Base-by-base conservation (phyloP, 768 basidiomycete species). In the Tremella yokohamensis region DNA sequence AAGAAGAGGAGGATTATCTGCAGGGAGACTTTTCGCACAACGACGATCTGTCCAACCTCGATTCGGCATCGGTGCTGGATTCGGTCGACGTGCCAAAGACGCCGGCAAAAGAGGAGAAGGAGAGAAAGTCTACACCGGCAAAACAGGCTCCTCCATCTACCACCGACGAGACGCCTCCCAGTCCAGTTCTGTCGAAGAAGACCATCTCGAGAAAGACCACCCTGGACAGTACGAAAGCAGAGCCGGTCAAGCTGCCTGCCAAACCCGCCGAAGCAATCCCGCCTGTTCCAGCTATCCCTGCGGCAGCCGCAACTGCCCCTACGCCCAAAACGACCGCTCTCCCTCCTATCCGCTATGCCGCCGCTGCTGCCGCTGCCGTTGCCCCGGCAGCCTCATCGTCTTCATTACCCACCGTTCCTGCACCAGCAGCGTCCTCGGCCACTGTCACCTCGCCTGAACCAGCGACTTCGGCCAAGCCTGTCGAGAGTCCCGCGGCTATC, bases 1-100 rank as follows among this genome's bases (percentile, higher is more conserved):
- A 96, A 66, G 94, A 96, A 72, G 91, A 96, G 76, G 94, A 98
- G 72, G 87, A 89, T 20, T 93, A 92, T 70, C 70, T 89, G 7
- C 54, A 79, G 19, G 29, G 29, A 4, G 81, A 78, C 18, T 91
- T 92, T 72, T 72, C 89, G 6, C 55, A 80, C 39, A 80, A 76
- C 58, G 84, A 85, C 52, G 88, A 91, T 50, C 84, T 90, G 15
- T 85, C 84, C 49, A 76, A 78, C 9, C 87, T 90, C 61, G 87
- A 86, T 52, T 76, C 76, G 39, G 87, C 29, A 82, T 91, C 75
- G 79, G 81, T 65, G 80, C 80, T 50, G 86, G 79, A 79, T 49
- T 54, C 62, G 49, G 71, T 63, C 61, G 22, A 52, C 47, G 12
- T 25, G 40, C 66, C 71, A 1, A 70, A 70, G 57, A 68, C 68